Evolutionary conservation across 2,329 filamentous ascomycete species (phyloP), one percentile per base, ranked within the genome.

Genomic region (Pseudogymnoascus sp.): DNA sequence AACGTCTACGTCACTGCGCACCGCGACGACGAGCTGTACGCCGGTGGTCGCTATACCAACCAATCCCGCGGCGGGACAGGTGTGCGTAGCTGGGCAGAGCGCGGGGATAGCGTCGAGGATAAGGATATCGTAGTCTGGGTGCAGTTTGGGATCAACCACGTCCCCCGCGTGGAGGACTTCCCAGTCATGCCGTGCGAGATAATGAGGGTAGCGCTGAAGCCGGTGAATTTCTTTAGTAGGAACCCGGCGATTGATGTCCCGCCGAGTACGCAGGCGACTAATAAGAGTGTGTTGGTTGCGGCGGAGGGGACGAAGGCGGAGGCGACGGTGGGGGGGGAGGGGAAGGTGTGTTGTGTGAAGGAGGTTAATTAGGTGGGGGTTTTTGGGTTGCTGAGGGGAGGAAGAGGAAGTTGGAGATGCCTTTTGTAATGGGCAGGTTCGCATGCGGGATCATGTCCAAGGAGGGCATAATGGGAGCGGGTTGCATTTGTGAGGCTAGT

Each of bases 131-230:
- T 86, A 1, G 73, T 86, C 4, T 86, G 82, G 81, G 78, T 84
- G 16, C 81, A 83, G 2, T 81, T 80, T 69, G 77, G 86, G 16
- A 81, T 86, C 26, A 88, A 86, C 36, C 86, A 89, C 67, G 83
- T 86, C 26, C 84, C 85, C 0, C 77, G 85, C 5, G 78, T 83
- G 23, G 86, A 88, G 69, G 86, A 88, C 70, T 88, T 87, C 74
- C 86, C 86, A 0, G 83, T 88, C 42, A 88, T 89, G 86, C 86
- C 86, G 0, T 81, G 80, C 68, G 86, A 88, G 73, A 80, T 76
- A 12, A 71, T 81, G 14, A 77, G 76, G 68, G 78, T 83, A 1
- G 72, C 74, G 54, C 69, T 83, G 39, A 78, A 80, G 67, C 80
- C 81, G 0, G 78, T 77, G 3, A 82, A 83, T 65, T 83, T 83